Conservation (phyloP, 306 rosid genomes). For the Cicer pinnatifidum region DNA sequence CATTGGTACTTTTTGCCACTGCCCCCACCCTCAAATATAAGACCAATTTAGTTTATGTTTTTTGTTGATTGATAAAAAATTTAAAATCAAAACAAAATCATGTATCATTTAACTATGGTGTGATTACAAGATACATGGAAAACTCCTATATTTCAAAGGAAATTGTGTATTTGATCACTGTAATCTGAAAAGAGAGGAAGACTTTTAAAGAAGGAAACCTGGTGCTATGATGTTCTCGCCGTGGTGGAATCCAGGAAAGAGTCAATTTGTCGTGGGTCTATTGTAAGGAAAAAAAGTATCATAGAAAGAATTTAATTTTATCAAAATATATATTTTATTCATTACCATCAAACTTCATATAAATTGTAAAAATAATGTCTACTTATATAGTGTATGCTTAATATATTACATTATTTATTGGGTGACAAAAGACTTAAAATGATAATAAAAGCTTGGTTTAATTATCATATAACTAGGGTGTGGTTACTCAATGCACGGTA, state of each 20-base stretch:
- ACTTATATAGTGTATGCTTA: too few species aligned
- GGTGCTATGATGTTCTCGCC: too few species aligned
- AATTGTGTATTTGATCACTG: neutral
- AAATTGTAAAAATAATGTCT: too few species aligned
- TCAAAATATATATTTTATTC: too few species aligned
- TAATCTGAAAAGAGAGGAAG: too few species aligned
- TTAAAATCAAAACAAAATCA: slow-evolving; percentile 2
- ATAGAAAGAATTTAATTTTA: too few species aligned
- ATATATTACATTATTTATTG: neutral
- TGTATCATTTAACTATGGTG: slow-evolving; percentile 4
- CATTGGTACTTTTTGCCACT: neutral
- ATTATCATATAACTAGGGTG: neutral
- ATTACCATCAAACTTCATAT: too few species aligned
- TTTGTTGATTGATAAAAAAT: neutral
- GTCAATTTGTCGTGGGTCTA: too few species aligned
- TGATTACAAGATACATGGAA: neutral
- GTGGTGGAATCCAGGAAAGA: too few species aligned
- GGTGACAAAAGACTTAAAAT: slow-evolving; percentile 2
- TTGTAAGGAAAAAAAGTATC: too few species aligned
- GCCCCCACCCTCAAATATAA: slow-evolving; percentile 7
- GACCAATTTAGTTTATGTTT: neutral
- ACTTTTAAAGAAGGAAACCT: too few species aligned
- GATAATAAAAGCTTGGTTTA: neutral
- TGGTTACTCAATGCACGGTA: neutral
- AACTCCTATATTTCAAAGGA: slow-evolving; percentile 6